A percentile compares a stretch with the other conserved stretches of the same genome.
phyloP scores from a whole-genome alignment of 148 eudicot species.

The Fagopyrum tataricum region DNA sequence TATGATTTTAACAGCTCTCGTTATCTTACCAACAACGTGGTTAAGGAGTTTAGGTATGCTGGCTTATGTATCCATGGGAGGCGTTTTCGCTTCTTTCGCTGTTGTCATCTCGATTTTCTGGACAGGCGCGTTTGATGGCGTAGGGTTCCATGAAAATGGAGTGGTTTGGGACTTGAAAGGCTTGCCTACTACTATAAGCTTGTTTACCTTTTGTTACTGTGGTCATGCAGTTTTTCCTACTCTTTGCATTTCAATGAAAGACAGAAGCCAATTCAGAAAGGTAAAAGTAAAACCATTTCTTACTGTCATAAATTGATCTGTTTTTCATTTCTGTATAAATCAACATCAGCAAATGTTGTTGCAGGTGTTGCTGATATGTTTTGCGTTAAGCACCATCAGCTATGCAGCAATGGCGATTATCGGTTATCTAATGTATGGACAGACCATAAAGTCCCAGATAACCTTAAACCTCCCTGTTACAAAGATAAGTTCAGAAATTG shows the following conservation, averaged over 20 bases:
- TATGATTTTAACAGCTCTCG: slow-evolving; percentile 27
- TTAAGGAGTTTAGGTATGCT: slow-evolving; percentile 34
- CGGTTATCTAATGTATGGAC: slow-evolving; percentile 48
- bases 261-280: slow-evolving; percentile 45
- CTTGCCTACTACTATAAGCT: slow-evolving; percentile 41
- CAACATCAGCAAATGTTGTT: background rate
- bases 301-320: background rate
- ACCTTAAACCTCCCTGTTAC: slow-evolving; percentile 44
- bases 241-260: slow-evolving; percentile 48
- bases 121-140: slow-evolving; percentile 40
- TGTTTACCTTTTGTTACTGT: slow-evolving; percentile 57
- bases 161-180: slow-evolving; percentile 31
- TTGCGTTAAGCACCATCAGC: slow-evolving; percentile 29
- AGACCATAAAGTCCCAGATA: slow-evolving; percentile 36
- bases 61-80: slow-evolving; percentile 46
- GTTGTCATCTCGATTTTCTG: slow-evolving; percentile 37
- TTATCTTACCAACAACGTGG: slow-evolving; percentile 51
- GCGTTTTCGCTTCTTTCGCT: slow-evolving; percentile 39
- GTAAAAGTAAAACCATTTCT: slow-evolving; percentile 41
- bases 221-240: slow-evolving; percentile 63
- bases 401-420: slow-evolving; percentile 44
- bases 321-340: background rate
- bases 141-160: slow-evolving; percentile 46
- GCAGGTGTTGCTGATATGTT: slow-evolving; percentile 42
- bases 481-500: slow-evolving; percentile 40